Conservation (phyloP, 345 rosid species). For the Citrus sinensis region DNA sequence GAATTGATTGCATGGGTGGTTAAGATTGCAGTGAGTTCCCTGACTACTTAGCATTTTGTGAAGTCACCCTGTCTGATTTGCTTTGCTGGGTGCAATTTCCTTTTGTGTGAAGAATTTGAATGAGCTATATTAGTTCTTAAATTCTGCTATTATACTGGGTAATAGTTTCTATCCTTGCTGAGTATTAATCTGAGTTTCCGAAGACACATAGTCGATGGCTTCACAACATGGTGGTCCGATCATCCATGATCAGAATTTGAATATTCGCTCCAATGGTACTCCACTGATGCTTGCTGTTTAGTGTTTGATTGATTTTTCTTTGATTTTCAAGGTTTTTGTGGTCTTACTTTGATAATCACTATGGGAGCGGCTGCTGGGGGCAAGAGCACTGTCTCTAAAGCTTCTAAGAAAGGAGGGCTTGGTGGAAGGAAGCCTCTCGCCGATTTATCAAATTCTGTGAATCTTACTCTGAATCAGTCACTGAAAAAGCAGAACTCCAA, state of each 20-base stretch:
- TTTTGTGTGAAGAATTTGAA: background rate
- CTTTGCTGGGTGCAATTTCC: background rate
- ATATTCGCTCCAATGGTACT: constrained; percentile 27
- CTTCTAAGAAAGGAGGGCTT: constrained; percentile 30
- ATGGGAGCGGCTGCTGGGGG: constrained; percentile 31
- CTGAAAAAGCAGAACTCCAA: constrained; percentile 33
- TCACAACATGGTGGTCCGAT: constrained; percentile 24
- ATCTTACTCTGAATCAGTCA: constrained; percentile 28
- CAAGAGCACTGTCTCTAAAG: constrained; percentile 29
- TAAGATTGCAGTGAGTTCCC: background rate
- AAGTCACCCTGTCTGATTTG: background rate
- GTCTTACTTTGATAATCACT: constrained; percentile 4
- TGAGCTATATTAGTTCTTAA: background rate
- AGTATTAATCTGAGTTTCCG: background rate
- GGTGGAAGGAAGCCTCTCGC: constrained; percentile 61
- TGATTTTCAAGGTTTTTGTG: background rate
- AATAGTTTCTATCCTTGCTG: constrained; percentile 9
- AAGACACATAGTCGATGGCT: constrained; percentile 29
- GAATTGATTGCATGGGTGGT: background rate
- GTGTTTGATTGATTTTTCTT: background rate
- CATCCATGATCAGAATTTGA: constrained; percentile 40
- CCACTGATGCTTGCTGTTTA: background rate
- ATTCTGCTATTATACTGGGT: background rate
- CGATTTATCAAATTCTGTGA: constrained; percentile 52
- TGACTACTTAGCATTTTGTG: background rate